Evolutionary conservation across 441 rosid genomes (phyloP), one percentile per base, ranked within the genome.

Genomic region (Pelargonium fulgidum): DNA sequence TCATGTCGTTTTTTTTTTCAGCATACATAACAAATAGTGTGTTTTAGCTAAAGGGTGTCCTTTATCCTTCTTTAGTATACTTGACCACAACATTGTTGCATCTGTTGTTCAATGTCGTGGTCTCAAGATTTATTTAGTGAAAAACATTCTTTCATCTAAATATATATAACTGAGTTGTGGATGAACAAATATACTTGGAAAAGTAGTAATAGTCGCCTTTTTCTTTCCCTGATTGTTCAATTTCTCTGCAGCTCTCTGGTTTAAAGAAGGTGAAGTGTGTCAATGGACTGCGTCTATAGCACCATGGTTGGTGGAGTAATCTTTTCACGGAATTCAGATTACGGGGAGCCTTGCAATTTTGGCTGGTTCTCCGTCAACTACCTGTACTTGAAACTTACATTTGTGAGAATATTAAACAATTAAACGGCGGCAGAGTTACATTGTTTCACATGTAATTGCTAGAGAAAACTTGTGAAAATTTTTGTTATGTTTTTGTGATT

Each of bases 241-340:
- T 68, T 77, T 69, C 54, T 61, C 33, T 62, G 14, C 82, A 92
- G 98, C 78, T 42, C 83, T 90, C 9, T 92, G 98, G 98, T 93
- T 93, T 76, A 81, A 89, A 81, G 97, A 90, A 73, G 94, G 88
- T 9, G 98, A 93, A 70, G n/a, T 89, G 68, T 89, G 91, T 71
- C 70, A 85, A 75, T 93, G 96, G 98, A 82, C 89, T 71, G 85
- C 88, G 7, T 90, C 89, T 77, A 84, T 77, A 73, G 96, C 85
- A 73, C 64, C 83, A 68, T 89, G 96, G 95, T 73, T 90, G 4
- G 76, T 81, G 72, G 89, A 90, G 81, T 88, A 79, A 92, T 42
- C 20, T 62, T 62, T 71, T 65, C 11, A 16, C 61, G 45, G 7
- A 22, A 54, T 19, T 2, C 26, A 47, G 47, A 12, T 47, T 47